Conservation (phyloP, 768 basidiomycete species). For the Leucocoprinus leucothites region DNA sequence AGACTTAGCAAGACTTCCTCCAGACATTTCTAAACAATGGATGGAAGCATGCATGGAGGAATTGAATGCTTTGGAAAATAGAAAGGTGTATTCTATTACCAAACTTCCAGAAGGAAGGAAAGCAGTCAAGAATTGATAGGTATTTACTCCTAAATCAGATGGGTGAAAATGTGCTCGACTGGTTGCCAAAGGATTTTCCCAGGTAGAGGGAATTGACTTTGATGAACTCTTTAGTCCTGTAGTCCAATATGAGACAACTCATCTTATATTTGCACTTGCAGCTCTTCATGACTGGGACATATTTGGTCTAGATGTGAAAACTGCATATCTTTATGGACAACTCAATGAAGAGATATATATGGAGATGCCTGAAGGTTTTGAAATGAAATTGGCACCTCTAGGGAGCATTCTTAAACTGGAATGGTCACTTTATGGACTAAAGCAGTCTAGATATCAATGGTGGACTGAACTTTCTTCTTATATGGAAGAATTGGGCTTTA, state of each 20-base stretch:
- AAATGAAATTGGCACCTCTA: slow-evolving; percentile 20
- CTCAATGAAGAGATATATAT: slow-evolving; percentile 35
- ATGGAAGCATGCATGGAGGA: slow-evolving; percentile 3
- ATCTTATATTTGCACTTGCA: slow-evolving; percentile 19
- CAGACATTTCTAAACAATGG: slow-evolving; percentile 3
- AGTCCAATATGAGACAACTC: slow-evolving; percentile 8
- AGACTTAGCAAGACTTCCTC: too few relatives aligned
- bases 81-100: slow-evolving; percentile 2
- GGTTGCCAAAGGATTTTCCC: slow-evolving; percentile 18
- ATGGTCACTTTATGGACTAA: slow-evolving; percentile 15
- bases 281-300: slow-evolving; percentile 31
- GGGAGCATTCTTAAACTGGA: slow-evolving; percentile 16
- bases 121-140: slow-evolving; percentile 18
- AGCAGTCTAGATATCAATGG: slow-evolving; percentile 16
- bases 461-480: slow-evolving; percentile 12
- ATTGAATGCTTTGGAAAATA: slow-evolving; percentile 9
- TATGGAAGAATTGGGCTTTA: slow-evolving; percentile 11
- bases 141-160: slow-evolving; percentile 19
- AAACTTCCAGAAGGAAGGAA: slow-evolving; percentile 10
- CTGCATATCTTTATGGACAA: slow-evolving; percentile 28
- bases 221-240: slow-evolving; percentile 14
- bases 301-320: slow-evolving; percentile 38
- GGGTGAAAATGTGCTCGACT: too few relatives aligned
- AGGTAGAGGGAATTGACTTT: slow-evolving; percentile 15
- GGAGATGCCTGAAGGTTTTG: slow-evolving; percentile 31